Base-by-base conservation (phyloP, 2,329 filamentous ascomycete species). In the Ceratocystiopsis sp. region DNA sequence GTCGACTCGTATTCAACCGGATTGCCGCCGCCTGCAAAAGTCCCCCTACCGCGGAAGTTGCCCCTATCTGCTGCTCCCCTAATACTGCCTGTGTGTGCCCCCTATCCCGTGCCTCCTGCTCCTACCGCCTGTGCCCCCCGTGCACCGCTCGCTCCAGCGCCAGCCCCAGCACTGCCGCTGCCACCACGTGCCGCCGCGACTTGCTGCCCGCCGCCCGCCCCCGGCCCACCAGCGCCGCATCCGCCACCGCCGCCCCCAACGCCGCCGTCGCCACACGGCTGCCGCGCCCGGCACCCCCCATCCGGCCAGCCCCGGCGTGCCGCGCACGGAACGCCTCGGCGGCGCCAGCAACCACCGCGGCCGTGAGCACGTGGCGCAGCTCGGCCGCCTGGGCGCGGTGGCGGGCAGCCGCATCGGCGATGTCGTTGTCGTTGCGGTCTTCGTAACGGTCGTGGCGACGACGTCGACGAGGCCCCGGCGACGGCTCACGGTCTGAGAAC, bases 161-260 rank as follows among this genome's bases (percentile, higher is more conserved):
- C 35, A 55, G 42, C 3, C 52, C 54, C 2, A 48, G 51, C 21
- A 53, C 34, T 2, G 51, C 45, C 3, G 52, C 44, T 45, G 53
- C 46, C 17, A 47, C 38, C 8, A 48, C 38, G 32, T 52, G 49
- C 12, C 47, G 42, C 37, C 25, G 36, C 18, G 44, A 37, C 35
- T 46, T 46, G 15, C 47, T 32, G 29, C 29, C 12, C 29, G 29
- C 29, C 29, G 29, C 29, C 29, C 7, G 7, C 29, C 7, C 29
- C 29, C 29, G 29, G 7, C 12, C 40, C n/a, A 46, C 42, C 4
- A 42, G 40, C 10, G 45, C 49, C 19, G 44, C 41, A 40, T 52
- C 49, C 10, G 47, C 43, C 11, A 46, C 51, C 5, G 47, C 51
- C 1, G 51, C 49, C 2, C 46, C 45, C 21, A 51, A 32, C 14